These are phyloP conservation scores for Fusarium zealandicum DNA, from an alignment of 2,329 filamentous ascomycete species.

Conservation along the genomic window DNA sequence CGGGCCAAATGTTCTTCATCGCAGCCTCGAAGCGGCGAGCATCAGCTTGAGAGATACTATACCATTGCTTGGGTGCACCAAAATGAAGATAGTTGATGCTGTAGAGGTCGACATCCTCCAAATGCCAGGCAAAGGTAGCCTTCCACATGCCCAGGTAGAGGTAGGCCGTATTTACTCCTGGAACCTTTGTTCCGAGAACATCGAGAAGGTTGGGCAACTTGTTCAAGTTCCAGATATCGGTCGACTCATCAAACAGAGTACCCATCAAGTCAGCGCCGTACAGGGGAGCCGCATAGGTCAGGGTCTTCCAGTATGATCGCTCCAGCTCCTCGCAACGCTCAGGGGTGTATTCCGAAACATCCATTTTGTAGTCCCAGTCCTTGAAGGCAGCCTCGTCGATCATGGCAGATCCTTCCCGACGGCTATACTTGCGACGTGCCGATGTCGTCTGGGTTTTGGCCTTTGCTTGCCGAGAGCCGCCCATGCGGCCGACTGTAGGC, in stretches of 20 bases:
- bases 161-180: slow-evolving; percentile 97
- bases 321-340: slow-evolving; percentile 96
- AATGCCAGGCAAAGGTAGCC: slow-evolving; percentile 97
- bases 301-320: slow-evolving; percentile 93
- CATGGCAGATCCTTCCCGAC: slow-evolving; percentile 76
- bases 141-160: slow-evolving; percentile 99
- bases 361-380: slow-evolving; percentile 88
- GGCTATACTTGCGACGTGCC: slow-evolving; percentile 85
- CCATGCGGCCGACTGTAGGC: slow-evolving; percentile 55
- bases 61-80: slow-evolving; percentile 98
- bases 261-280: slow-evolving; percentile 98
- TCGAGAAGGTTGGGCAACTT: slow-evolving; percentile 93
- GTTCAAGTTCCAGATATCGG: slow-evolving; percentile 90
- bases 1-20: slow-evolving; percentile 95
- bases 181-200: slow-evolving; percentile 92
- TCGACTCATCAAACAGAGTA: slow-evolving; percentile 88
- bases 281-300: slow-evolving; percentile 92
- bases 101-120: slow-evolving; percentile 98
- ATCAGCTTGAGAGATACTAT: slow-evolving; percentile 96
- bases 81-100: slow-evolving; percentile 99
- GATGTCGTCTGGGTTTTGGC: slow-evolving; percentile 77
- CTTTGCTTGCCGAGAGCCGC: slow-evolving; percentile 58
- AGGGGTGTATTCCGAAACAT: slow-evolving; percentile 85
- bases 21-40: slow-evolving; percentile 90
- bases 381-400: slow-evolving; percentile 92